Conservation (phyloP, 768 basidiomycete species). For the Erythrobasidium yunnanense region DNA sequence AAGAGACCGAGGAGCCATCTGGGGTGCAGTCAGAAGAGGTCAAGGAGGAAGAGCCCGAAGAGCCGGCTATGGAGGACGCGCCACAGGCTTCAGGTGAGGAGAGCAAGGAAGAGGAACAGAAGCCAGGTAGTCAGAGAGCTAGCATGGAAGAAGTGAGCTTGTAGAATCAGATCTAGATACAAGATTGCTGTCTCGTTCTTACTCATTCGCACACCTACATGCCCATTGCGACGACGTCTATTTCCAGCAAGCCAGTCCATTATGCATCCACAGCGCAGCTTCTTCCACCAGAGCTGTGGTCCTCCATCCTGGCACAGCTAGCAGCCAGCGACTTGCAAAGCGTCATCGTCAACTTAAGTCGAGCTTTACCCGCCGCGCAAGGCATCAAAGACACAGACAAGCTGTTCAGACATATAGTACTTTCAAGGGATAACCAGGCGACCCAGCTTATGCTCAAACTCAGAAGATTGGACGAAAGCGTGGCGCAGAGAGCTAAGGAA, state of each 20-base stretch:
- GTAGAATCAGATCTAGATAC: not conserved
- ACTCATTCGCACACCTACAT: too few species aligned
- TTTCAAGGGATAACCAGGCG: conserved; percentile 50
- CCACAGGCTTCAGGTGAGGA: not conserved
- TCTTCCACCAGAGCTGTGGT: conserved; percentile 61
- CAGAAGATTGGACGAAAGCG: conserved; percentile 37
- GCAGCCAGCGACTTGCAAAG: conserved; percentile 47
- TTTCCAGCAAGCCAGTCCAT: too few species aligned
- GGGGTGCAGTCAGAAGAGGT: not conserved
- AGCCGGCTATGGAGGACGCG: not conserved
- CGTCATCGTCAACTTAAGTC: conserved; percentile 52
- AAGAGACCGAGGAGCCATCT: not conserved
- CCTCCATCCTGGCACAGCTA: conserved; percentile 51
- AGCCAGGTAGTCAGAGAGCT: not conserved
- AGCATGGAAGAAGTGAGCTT: not conserved
- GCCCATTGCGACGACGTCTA: too few species aligned
- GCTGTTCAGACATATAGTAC: conserved; percentile 53
- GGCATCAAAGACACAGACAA: conserved; percentile 48
- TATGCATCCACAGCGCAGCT: not conserved
- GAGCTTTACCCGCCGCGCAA: conserved; percentile 54
- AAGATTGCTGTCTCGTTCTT: too few species aligned
- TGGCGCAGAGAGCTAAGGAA: not conserved
- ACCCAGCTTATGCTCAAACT: conserved; percentile 53
- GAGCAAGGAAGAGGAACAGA: not conserved
- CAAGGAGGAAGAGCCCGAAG: not conserved